Base-by-base conservation (phyloP, 164 flowering plant genomes). In the Akebia trifoliata region DNA sequence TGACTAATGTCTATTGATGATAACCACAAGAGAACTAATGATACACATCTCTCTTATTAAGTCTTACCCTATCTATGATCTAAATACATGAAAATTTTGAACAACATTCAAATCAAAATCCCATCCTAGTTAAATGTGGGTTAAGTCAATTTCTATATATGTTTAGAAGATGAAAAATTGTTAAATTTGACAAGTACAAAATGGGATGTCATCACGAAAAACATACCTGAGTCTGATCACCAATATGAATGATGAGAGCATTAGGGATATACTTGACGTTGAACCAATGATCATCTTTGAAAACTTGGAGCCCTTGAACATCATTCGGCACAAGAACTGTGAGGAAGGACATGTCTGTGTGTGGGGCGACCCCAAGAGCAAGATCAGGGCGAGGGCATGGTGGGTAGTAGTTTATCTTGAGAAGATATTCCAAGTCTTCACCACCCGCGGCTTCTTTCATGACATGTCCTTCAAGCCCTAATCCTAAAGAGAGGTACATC, bases 311-410 rank as follows among this genome's bases (percentile, higher is more conserved):
- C 0, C 81, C 81, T 14, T 55, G 72, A 5, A 77, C 76, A 0
- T 74, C 71, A 32, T 77, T 74, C 20, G 76, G 81, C 20, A 74
- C 72, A 3, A 77, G 63, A 11, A 74, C 28, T 4, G 81, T 74
- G 26, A 77, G 3, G 12, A 62, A 56, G 0, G 69, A 64, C 72
- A 72, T 58, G 48, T 77, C 81, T 1, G 81, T 72, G 56, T 77
- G 81, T 8, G 72, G 62, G 22, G 54, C 72, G 42, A 77, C 78
- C 1, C 78, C 81, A 21, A 77, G 72, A 6, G 73, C 67, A 22
- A 77, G 56, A 31, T 77, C 81, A 12, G 81, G 81, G 1, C 75
- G 68, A 17, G 81, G 81, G 29, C 81, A 77, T 8, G 73, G 76
- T 1, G 81, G 81, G 54, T 77, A 77, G 45, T 69, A 74, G 28